These are phyloP conservation scores for Diutina catenulata DNA, from an alignment of 1,139 yeast genomes.

Conservation along the genomic window DNA sequence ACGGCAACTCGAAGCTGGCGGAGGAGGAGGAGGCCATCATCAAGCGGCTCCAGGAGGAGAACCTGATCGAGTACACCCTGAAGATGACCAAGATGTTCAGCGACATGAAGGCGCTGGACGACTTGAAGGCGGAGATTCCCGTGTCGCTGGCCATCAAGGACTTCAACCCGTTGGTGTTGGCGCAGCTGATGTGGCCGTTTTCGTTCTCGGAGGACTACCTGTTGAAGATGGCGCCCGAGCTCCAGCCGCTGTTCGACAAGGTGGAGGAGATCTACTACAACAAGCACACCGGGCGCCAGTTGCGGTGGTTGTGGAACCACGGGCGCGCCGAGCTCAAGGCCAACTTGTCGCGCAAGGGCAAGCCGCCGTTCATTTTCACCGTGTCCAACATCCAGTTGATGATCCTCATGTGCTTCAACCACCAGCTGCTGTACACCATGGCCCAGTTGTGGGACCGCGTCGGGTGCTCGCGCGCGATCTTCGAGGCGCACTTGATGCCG, in stretches of 20 bases:
- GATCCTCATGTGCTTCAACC: constrained; percentile 71
- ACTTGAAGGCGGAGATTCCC: constrained; percentile 45
- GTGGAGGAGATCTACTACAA: constrained; percentile 59
- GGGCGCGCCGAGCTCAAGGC: constrained; percentile 90
- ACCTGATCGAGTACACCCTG: constrained; percentile 86
- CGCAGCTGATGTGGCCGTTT: constrained; percentile 88
- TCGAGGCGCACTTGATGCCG: constrained; percentile 69
- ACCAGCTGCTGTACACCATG: constrained; percentile 44
- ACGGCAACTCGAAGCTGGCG: constrained; percentile 72
- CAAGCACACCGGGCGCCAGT: constrained; percentile 78
- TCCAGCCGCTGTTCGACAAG: constrained; percentile 51
- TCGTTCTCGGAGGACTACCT: constrained; percentile 31
- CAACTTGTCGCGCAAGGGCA: constrained; percentile 71
- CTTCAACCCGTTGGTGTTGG: constrained; percentile 68
- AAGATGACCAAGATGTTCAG: constrained; percentile 95
- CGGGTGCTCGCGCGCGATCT: constrained; percentile 50
- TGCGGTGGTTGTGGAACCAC: constrained; percentile 94
- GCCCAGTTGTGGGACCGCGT: constrained; percentile 56
- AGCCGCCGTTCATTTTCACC: constrained; percentile 71
- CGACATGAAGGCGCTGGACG: constrained; percentile 81
- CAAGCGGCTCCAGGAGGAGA: constrained; percentile 78
- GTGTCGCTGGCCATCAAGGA: constrained; percentile 29
- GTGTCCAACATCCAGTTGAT: constrained; percentile 84
- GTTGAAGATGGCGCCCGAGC: constrained; percentile 37
- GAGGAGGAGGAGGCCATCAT: constrained; percentile 82